A percentile compares a stretch with the other conserved stretches of the same genome.
Conservation (phyloP, 345 rosid genomes). For the Linum trigynum region DNA sequence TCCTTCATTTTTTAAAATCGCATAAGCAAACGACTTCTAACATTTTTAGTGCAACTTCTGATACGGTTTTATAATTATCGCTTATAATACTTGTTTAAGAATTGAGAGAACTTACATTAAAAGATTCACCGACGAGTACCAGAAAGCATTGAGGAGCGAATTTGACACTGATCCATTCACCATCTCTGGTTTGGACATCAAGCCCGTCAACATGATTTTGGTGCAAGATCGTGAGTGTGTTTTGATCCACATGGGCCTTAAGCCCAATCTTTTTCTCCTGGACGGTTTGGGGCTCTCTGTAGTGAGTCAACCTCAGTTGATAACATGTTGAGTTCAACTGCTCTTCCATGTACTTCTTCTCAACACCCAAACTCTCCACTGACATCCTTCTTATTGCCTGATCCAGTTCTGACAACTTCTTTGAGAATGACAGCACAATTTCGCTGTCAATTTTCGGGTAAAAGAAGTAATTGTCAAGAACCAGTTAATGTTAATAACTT, state of each 20-base stretch:
- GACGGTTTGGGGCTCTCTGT: conserved; percentile 20
- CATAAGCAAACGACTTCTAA: no score
- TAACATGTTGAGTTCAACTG: neutral
- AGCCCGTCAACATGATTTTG: conserved; percentile 49
- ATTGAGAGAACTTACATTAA: conserved; percentile 28
- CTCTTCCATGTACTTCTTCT: neutral
- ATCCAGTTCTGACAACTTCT: neutral
- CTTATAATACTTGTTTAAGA: no score
- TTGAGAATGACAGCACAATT: neutral
- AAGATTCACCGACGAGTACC: conserved; percentile 48
- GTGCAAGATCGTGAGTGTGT: conserved; percentile 43
- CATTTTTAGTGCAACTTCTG: neutral
- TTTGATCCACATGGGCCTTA: conserved; percentile 44
- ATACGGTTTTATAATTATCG: no score
- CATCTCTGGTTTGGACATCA: conserved; percentile 38
- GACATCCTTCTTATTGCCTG: neutral
- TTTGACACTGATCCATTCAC: conserved; percentile 33
- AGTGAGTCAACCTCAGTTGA: conserved; percentile 10
- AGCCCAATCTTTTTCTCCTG: conserved; percentile 27
- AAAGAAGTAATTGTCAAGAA: neutral
- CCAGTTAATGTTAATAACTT: neutral
- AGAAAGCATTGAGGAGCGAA: conserved; percentile 40
- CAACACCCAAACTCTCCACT: neutral
- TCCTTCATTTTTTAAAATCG: no score
- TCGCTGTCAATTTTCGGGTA: neutral